Evolutionary conservation across 345 rosid species (phyloP), one percentile per base, ranked within the genome.

Genomic region (Populus deltoides): DNA sequence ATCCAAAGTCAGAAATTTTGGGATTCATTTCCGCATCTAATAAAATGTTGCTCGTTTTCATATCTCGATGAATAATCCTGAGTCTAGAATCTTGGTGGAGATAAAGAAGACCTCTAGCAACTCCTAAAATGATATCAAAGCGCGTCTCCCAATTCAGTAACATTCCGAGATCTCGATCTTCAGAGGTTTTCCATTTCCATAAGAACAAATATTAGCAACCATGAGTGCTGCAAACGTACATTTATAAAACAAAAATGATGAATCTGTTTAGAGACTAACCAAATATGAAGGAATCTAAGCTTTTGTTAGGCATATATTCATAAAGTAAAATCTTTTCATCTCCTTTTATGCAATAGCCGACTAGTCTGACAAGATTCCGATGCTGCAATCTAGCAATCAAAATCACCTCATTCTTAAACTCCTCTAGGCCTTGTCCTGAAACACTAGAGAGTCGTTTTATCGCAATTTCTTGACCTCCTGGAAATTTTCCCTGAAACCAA

Each of bases 321-420:
- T 77, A 68, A 53, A 76, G 66, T 65, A 77, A 59, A 47, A 77
- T 77, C 74, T 77, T 69, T 51, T 69, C 79, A 22, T 55, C 38
- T 18, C 74, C 74, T 57, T 77, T 29, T 13, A 77, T 36, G 41
- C 68, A 77, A 22, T 77, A 77, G 3, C 79, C 79, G 47, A 69
- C 27, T 10, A 77, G 74, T 36, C 74, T 77, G 7, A 69, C 68
- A 7, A 77, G 74, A 59, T 77, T 77, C 39, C 68, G 38, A 31
- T 69, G 79, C 49, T 77, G 79, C 70, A 69, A 74, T 69, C 61
- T 69, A 6, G 79, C 79, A 39, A 77, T 77, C 25, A 77, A 38
- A 7, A 77, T 39, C 38, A 77, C 74, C 31, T 69, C 79, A 27
- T 39, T 77, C 33, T 77, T 77, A 12, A 77, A 77, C 70, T 77